Evolutionary conservation across 2,329 filamentous ascomycete species (phyloP), one percentile per base, ranked within the genome.

Genomic region (Diaporthe capsici): DNA sequence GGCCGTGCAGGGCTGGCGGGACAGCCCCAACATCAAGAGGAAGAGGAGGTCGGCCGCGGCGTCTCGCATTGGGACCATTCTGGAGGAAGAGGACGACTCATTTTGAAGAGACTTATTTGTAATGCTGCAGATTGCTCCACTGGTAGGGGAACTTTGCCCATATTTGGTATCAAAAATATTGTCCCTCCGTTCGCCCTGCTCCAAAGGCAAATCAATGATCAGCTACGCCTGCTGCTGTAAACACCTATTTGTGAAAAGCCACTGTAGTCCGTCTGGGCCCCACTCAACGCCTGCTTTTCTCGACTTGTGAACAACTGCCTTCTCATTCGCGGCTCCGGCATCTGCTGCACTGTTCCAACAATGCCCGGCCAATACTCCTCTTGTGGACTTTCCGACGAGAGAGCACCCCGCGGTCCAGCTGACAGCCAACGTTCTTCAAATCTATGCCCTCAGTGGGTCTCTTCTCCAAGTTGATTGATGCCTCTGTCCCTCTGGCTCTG

Each of bases 41-140:
- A 83, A 86, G 73, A 84, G 85, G 71, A 83, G 85, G 65, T 84
- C 84, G 6, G 84, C 86, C 70, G 89, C 89, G 1, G 60, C 72
- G 37, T 61, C 57, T 15, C 70, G 76, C 22, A 75, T 77, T 22
- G 70, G 73, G 28, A 93, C 91, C 0, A 95, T 95, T 77, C 88
- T 93, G 75, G 93, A 94, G 82, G 93, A 95, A 81, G 92, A 93
- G 71, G 92, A 94, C 81, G 87, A 87, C 79, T 91, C 88, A 1
- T 47, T 77, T 39, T 77, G 31, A 67, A 17, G 7, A 39, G n/a
- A 31, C 37, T 55, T 31, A 51, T 68, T 51, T 51, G 47, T 55
- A 28, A 42, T 28, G 28, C 34, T 55, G 65, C 31, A 28, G 10
- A 20, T 28, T 39, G 47, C 63, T 37, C 63, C 37, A 9, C 2